Percentiles rank a stretch among this genome's conserved stretches.
phyloP scores from a whole-genome alignment of 345 rosid species.

The Syzygium aqueum region DNA sequence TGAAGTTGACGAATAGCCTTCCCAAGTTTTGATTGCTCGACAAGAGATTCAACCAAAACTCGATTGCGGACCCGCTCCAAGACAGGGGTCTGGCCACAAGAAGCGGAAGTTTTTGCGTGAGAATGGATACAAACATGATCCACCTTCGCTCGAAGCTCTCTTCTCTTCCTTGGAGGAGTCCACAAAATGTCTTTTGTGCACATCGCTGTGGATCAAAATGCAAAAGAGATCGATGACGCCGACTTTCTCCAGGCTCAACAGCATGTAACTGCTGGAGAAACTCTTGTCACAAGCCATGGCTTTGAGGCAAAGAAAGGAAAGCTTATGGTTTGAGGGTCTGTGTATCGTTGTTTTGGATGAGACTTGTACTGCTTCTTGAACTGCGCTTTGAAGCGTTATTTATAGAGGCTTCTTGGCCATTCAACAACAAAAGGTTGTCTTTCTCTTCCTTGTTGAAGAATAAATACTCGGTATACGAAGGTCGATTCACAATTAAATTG shows the following conservation, averaged over 20 bases:
- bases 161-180: constrained; percentile 25
- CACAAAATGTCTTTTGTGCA: constrained; percentile 30
- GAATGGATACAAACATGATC: constrained; percentile 46
- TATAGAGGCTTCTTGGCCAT: neutral
- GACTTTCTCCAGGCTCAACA: constrained; percentile 42
- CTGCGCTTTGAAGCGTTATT: neutral
- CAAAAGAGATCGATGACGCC: constrained; percentile 29
- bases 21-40: neutral
- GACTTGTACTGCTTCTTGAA: neutral
- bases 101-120: constrained; percentile 28
- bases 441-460: neutral
- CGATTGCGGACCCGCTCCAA: constrained; percentile 23
- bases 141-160: constrained; percentile 35
- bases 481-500: neutral
- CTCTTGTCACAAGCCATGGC: constrained; percentile 20
- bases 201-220: constrained; percentile 24
- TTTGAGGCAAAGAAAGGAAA: neutral
- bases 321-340: neutral
- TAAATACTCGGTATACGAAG: neutral
- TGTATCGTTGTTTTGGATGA: neutral
- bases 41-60: too few species aligned
- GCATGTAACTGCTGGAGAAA: constrained; percentile 29
- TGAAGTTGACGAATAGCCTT: constrained; percentile 14
- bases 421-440: neutral
- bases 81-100: constrained; percentile 27